These are phyloP conservation scores for Penicillium tannophilum DNA, from an alignment of 495 filamentous ascomycete species.

Conservation along the genomic window DNA sequence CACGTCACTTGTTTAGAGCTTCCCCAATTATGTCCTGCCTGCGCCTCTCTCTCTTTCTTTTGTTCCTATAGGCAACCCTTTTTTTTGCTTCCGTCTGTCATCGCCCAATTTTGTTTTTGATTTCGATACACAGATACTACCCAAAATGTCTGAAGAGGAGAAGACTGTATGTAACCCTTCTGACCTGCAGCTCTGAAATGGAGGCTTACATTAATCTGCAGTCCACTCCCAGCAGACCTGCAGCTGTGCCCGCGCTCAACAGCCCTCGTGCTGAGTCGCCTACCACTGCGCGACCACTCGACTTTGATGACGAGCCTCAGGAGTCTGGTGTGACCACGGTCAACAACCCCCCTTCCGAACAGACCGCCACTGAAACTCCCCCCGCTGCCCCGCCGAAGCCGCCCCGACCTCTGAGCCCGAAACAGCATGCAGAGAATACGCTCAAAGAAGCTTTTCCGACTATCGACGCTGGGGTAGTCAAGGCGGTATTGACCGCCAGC, in stretches of 20 bases:
- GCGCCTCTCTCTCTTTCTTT: conserved; percentile 29
- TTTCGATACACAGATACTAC: neutral
- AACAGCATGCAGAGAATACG: conserved; percentile 82
- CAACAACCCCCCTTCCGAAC: conserved; percentile 32
- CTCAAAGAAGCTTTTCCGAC: conserved; percentile 91
- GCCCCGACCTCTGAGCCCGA: conserved; percentile 78
- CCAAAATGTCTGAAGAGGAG: conserved; percentile 45
- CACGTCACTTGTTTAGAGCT: conserved; percentile 46
- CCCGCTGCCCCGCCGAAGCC: conserved; percentile 81
- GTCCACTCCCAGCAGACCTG: conserved; percentile 38
- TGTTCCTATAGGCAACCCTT: conserved; percentile 29
- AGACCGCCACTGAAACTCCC: conserved; percentile 46
- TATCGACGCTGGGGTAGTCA: conserved; percentile 80
- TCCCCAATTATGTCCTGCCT: conserved; percentile 27
- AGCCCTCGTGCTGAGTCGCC: conserved; percentile 71
- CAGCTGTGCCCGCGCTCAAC: conserved; percentile 27
- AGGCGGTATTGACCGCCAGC: conserved; percentile 84
- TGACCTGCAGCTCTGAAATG: conserved; percentile 7
- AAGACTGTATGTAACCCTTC: conserved; percentile 36
- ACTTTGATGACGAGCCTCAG: conserved; percentile 87
- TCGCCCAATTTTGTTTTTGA: neutral
- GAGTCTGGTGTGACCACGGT: conserved; percentile 55
- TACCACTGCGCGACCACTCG: conserved; percentile 77
- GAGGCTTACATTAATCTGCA: conserved; percentile 31
- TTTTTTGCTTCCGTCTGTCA: conserved; percentile 10